Percentiles rank a stretch among this genome's conserved stretches.
phyloP scores from a whole-genome alignment of 495 filamentous ascomycete genomes.

The Hyaloscypha finlandica region DNA sequence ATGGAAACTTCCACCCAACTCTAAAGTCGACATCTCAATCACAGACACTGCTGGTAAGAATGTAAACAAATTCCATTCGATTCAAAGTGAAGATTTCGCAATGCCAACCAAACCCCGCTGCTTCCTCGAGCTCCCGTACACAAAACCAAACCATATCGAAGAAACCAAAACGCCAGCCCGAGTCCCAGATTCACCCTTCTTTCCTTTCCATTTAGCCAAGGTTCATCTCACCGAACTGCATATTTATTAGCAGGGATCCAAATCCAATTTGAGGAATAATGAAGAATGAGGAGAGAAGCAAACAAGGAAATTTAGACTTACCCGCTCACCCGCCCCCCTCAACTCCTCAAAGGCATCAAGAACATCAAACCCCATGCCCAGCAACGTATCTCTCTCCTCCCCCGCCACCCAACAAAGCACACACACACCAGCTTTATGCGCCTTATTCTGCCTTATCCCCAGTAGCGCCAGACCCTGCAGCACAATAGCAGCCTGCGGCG shows the following conservation, averaged over 20 bases:
- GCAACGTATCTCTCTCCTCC: conserved; percentile 30
- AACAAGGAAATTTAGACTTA: conserved; percentile 5
- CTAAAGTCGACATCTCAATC: no score
- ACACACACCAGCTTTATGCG: conserved; percentile 32
- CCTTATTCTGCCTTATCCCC: conserved; percentile 80
- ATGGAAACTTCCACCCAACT: no score
- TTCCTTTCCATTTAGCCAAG: conserved; percentile 9
- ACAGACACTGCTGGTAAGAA: no score
- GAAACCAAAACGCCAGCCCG: not conserved
- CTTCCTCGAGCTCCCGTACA: no score
- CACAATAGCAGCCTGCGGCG: conserved; percentile 62
- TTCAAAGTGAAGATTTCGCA: no score
- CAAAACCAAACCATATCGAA: no score
- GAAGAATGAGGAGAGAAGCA: not conserved
- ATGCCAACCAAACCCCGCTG: no score
- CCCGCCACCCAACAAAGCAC: conserved; percentile 32
- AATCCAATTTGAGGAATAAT: not conserved
- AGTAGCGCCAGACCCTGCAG: conserved; percentile 81
- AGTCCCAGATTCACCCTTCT: not conserved
- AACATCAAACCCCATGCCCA: conserved; percentile 35
- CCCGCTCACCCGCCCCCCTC: conserved; percentile 25
- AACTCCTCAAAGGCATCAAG: conserved; percentile 35
- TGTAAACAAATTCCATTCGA: no score
- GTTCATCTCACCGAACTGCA: conserved; percentile 24
- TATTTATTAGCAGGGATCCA: not conserved